Base-by-base conservation (phyloP, 768 basidiomycete species). In the Leccinum boreale region DNA sequence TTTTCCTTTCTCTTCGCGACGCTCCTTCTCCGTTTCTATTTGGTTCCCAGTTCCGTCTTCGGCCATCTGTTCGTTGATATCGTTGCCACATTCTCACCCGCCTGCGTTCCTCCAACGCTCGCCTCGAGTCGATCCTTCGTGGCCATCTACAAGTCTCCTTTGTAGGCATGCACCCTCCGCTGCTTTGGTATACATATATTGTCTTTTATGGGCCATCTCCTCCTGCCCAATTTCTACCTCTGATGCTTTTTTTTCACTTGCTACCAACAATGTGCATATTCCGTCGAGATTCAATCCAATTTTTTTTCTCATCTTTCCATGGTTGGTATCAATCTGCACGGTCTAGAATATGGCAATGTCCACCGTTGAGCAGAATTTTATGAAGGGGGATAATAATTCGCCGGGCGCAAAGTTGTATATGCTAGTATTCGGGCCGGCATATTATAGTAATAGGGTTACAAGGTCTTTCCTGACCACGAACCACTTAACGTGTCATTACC, bases 101-200 rank as follows among this genome's bases (percentile, higher is more conserved):
- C 80, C 72, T 75, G 73, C 78, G 73, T 73, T 42, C 54, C 66
- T 70, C 68, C 70, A 68, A 75, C 75, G 78, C 79, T 73, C 75
- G 78, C 79, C 78, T 76, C 70, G 78, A 82, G 83, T 84, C 84
- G 66, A 79, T 87, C 83, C 61, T 85, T 87, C 84, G 81, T 71
- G 64, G 63, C 66, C 73, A 72, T 66, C 63, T 63, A 65, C 73
- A 68, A 73, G 75, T 73, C 71, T 70, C 72, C 67, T 65, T 60
- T 56, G 62, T 59, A 55, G 66, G 60, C 71, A 59, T 66, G 64
- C 67, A 61, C 65, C 62, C 64, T 65, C 62, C 68, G 70, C 73
- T 74, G 65, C 62, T 69, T 69, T 63, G 61, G 71, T 75, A 62
- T 62, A 77, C 70, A 67, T 69, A 74, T 70, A 70, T 70, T 70